These are phyloP conservation scores for Pyricularia grisea DNA, from an alignment of 2,329 filamentous ascomycete genomes.

Conservation along the genomic window DNA sequence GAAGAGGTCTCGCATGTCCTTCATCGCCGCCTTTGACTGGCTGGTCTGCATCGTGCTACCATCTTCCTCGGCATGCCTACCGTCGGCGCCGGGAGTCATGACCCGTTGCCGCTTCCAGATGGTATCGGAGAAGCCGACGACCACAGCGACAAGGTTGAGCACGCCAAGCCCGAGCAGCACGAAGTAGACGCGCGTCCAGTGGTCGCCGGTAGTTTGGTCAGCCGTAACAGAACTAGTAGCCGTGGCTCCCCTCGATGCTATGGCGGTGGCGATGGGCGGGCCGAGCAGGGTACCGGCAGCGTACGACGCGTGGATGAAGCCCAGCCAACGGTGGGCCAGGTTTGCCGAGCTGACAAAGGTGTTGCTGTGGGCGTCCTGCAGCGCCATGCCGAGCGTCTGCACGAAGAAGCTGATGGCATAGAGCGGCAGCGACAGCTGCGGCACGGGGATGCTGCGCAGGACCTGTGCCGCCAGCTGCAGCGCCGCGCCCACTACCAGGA, in stretches of 20 bases:
- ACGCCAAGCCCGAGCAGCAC: conserved; percentile 43
- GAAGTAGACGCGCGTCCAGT: conserved; percentile 47
- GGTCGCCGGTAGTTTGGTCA: conserved; percentile 13
- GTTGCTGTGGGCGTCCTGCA: conserved; percentile 55
- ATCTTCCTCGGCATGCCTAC: conserved; percentile 7
- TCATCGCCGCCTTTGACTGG: not conserved
- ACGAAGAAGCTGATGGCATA: conserved; percentile 50
- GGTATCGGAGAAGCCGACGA: conserved; percentile 39
- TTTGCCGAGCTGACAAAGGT: conserved; percentile 45
- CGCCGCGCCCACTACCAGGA: conserved; percentile 44
- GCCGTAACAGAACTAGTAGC: conserved; percentile 8
- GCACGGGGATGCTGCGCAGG: conserved; percentile 32
- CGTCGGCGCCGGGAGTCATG: conserved; percentile 6
- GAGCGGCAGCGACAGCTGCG: conserved; percentile 46
- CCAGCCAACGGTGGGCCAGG: conserved; percentile 48
- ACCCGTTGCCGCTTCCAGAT: conserved; percentile 15
- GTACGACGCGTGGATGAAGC: conserved; percentile 57
- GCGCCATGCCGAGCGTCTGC: conserved; percentile 49
- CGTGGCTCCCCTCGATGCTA: conserved; percentile 29
- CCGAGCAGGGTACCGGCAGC: conserved; percentile 45
- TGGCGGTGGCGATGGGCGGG: conserved; percentile 42
- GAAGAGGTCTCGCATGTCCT: conserved; percentile 32
- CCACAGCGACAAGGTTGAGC: conserved; percentile 36
- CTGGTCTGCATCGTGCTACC: conserved; percentile 20
- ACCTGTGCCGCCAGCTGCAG: conserved; percentile 45